phyloP scores from a whole-genome alignment of 345 rosid species.

The Pelargonium nanum region DNA sequence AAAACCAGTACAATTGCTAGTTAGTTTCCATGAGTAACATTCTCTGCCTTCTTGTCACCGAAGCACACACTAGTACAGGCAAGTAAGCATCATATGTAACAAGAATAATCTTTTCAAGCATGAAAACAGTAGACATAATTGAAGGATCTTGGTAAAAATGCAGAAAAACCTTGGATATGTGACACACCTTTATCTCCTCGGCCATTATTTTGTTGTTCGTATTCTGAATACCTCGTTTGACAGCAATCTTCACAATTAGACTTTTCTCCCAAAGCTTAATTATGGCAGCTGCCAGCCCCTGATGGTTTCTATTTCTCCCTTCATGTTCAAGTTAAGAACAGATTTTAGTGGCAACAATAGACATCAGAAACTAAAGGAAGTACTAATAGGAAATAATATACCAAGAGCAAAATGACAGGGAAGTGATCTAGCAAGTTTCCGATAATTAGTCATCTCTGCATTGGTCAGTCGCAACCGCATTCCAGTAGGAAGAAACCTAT shows the following conservation, averaged over 20 bases:
- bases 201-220: constrained; percentile 97
- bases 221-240: constrained; percentile 94
- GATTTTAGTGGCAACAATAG: constrained; percentile 12
- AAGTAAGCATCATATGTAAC: background rate
- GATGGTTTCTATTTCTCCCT: constrained; percentile 98
- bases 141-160: background rate
- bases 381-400: constrained; percentile 20
- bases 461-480: constrained; percentile 84
- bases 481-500: constrained; percentile 93
- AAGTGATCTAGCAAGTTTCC: constrained; percentile 78
- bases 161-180: background rate
- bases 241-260: constrained; percentile 72
- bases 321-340: constrained; percentile 10
- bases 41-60: background rate
- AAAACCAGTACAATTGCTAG: background rate
- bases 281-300: constrained; percentile 85
- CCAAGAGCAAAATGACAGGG: constrained; percentile 99
- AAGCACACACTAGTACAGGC: background rate
- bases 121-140: background rate
- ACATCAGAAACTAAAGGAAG: constrained; percentile 8
- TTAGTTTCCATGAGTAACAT: background rate
- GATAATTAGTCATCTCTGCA: constrained; percentile 89
- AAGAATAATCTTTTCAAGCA: no score
- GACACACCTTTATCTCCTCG: constrained; percentile 79
- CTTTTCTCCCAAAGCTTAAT: constrained; percentile 94